A percentile compares a stretch with the other conserved stretches of the same genome.
phyloP scores from a whole-genome alignment of 1,284 basidiomycete genomes.

The Fomitopsis schrenkii region DNA sequence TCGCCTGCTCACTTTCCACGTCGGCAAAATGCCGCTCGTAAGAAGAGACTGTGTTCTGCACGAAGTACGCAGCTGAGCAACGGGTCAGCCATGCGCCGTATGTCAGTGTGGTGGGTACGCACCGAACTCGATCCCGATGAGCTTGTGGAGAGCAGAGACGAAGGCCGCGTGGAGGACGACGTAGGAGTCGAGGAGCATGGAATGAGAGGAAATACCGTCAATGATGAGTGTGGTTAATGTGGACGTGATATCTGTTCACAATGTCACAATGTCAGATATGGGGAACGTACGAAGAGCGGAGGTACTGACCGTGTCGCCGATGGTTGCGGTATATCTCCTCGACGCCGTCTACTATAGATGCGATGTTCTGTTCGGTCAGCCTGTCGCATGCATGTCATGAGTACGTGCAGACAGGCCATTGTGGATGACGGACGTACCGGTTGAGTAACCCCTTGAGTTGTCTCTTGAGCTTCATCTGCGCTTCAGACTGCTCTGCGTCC shows the following conservation, averaged over 20 bases:
- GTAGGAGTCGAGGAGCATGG: constrained; percentile 86
- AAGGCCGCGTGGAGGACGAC: constrained; percentile 91
- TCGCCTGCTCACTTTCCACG: constrained; percentile 12
- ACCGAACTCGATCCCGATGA: constrained; percentile 91
- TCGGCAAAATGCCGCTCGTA: constrained; percentile 59
- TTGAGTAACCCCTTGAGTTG: constrained; percentile 90
- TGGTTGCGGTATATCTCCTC: constrained; percentile 79
- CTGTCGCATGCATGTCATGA: constrained; percentile 33
- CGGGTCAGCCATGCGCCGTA: not conserved
- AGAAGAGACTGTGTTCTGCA: constrained; percentile 61
- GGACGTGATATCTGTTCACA: constrained; percentile 70
- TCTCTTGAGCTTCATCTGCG: constrained; percentile 62
- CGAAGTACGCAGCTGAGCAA: constrained; percentile 67
- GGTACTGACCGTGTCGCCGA: constrained; percentile 69
- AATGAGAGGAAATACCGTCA: constrained; percentile 78
- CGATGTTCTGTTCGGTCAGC: constrained; percentile 89
- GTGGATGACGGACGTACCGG: constrained; percentile 43
- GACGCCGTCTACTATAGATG: constrained; percentile 72
- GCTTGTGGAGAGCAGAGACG: constrained; percentile 79
- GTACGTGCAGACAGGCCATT: not conserved
- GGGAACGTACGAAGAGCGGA: too few relatives aligned
- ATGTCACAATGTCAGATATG: not conserved
- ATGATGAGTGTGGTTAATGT: constrained; percentile 79
- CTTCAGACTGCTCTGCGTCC: constrained; percentile 40
- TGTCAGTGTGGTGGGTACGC: not conserved